Percentiles rank a stretch among this genome's conserved stretches.
Conservation (phyloP, 495 filamentous ascomycete genomes). For the Entonaema liquescens region DNA sequence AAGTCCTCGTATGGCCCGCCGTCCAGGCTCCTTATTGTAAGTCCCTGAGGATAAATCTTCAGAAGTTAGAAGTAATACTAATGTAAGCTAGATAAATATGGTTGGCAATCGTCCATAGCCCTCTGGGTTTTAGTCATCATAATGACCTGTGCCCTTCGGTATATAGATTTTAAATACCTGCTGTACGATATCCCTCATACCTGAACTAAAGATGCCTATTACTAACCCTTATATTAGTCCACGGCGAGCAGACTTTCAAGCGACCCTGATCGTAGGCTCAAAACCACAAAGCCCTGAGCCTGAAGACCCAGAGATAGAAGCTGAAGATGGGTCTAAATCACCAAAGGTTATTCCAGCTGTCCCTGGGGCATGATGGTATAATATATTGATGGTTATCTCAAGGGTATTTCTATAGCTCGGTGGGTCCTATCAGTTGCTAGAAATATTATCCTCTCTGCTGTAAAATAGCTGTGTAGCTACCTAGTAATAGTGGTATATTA, state of each 20-base stretch:
- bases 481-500: no score
- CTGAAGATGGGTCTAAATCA: slow-evolving; percentile 11
- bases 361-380: neutral
- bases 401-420: neutral
- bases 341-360: neutral
- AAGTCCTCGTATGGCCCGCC: slow-evolving; percentile 55
- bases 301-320: slow-evolving; percentile 4
- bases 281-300: slow-evolving; percentile 11
- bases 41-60: neutral
- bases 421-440: neutral
- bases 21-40: slow-evolving; percentile 52
- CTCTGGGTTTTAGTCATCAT: slow-evolving; percentile 48
- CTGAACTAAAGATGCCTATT: neutral
- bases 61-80: neutral
- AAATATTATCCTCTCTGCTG: no score
- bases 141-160: slow-evolving; percentile 42
- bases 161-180: slow-evolving; percentile 41
- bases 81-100: slow-evolving; percentile 43
- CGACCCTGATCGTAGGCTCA: slow-evolving; percentile 17
- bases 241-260: slow-evolving; percentile 25
- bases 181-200: slow-evolving; percentile 25
- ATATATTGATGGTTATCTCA: neutral
- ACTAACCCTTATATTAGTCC: slow-evolving; percentile 22
- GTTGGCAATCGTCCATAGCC: slow-evolving; percentile 52
- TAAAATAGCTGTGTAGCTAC: no score